Evolutionary conservation across 495 filamentous ascomycete genomes (phyloP), one percentile per base, ranked within the genome.

Genomic region (Penicillium pancosmium): DNA sequence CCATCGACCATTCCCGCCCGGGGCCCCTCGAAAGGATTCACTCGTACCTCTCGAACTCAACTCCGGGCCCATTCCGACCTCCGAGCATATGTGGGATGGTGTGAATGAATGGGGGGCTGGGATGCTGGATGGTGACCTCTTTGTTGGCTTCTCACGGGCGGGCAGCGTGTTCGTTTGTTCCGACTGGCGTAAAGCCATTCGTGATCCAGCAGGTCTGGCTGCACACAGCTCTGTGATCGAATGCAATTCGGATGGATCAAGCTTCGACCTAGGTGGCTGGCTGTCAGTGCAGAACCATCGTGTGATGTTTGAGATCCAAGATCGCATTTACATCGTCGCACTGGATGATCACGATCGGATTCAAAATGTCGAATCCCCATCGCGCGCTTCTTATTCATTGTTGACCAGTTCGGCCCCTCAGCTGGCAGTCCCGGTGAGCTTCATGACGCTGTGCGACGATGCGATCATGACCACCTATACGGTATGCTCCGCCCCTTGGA

Each of bases 301-400:
- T 13, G 5, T 77, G n/a, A 73, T 76, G 71, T 74, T 76, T 25
- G 74, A 77, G 52, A 72, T 74, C n/a, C 65, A 77, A 58, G 72
- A 76, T 33, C 66, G 70, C 9, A 61, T 69, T 12, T 77, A 76
- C 55, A 49, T 77, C 27, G 66, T 77, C 18, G 68, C 70, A 1
- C 67, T 77, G 4, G 68, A 76, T 54, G 68, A 76, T 31, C 38
- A 68, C 11, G 65, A 74, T 41, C 58, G 48, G 6, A 50, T 77
- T n/a, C 71, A 73, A 62, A 60, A 72, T 21, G 47, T 55, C 0
- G 53, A 70, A 11, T 36, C 43, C 31, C 68, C 71, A 11, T 11
- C 57, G 1, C 73, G 67, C 10, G 71, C 66, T 21, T 77, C 74
- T 1, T 77, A 72, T 61, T 67, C 73, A 0, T 56, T 77, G n/a